Evolutionary conservation across 306 rosid species (phyloP).

Genomic region (Begonia peltatifolia): DNA sequence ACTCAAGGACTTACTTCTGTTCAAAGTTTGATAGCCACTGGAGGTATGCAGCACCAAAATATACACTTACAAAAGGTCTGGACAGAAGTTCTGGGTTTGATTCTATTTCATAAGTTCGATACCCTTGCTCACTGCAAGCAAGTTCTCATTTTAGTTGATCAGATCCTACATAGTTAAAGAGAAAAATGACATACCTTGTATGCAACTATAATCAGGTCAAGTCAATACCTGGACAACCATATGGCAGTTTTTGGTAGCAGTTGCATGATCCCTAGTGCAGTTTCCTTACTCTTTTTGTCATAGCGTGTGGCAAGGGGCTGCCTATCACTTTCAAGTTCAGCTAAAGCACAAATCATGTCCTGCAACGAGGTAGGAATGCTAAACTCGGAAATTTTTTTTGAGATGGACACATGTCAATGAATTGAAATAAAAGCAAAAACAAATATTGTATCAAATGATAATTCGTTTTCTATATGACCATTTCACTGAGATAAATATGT

Average conservation of each 20-base stretch:
- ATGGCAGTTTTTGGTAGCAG: slow-evolving; percentile 32
- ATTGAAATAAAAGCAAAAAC: too few relatives aligned
- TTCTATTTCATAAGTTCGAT: slow-evolving; percentile 26
- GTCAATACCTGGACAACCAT: slow-evolving; percentile 50
- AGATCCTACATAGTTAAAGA: not conserved
- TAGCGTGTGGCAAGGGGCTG: slow-evolving; percentile 37
- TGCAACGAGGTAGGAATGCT: slow-evolving; percentile 19
- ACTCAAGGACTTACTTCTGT: slow-evolving; percentile 34
- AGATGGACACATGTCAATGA: not conserved
- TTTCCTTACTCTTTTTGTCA: slow-evolving; percentile 32
- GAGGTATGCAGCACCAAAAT: slow-evolving; percentile 75
- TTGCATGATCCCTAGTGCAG: slow-evolving; percentile 64
- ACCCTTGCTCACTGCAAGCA: slow-evolving; percentile 50
- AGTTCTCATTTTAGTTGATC: slow-evolving; percentile 14
- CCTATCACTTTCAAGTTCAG: slow-evolving; percentile 83
- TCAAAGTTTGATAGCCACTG: slow-evolving; percentile 54
- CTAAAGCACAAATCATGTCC: slow-evolving; percentile 70
- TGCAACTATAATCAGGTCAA: slow-evolving; percentile 3
- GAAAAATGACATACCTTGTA: not conserved
- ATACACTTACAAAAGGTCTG: slow-evolving; percentile 53
- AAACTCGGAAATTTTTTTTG: not conserved
- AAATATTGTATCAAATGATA: too few relatives aligned
- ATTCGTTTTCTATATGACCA: too few relatives aligned
- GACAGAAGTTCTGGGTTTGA: slow-evolving; percentile 24
- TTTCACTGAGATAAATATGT: not conserved